These are phyloP conservation scores for Ocimum tenuiflorum DNA, from an alignment of 257 asterid species.

Conservation along the genomic window DNA sequence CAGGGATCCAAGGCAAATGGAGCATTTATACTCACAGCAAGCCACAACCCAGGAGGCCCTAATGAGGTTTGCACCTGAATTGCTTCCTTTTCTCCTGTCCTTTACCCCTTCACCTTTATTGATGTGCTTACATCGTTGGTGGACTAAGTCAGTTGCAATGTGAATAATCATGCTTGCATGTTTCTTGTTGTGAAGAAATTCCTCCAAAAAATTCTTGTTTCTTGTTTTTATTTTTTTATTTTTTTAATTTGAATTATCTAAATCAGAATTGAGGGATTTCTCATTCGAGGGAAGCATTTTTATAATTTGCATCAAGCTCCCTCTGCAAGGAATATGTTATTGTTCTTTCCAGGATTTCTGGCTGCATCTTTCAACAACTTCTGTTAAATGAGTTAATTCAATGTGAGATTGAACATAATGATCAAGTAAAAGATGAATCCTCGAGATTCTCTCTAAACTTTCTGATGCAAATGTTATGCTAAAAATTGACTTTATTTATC, in stretches of 20 bases:
- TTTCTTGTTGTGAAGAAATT: neutral
- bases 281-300: no score
- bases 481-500: conserved; percentile 9
- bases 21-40: conserved; percentile 91
- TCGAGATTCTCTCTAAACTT: neutral
- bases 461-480: neutral
- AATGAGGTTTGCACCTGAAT: conserved; percentile 52
- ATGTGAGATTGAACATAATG: neutral
- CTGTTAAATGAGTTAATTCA: neutral
- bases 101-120: neutral
- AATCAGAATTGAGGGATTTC: no score
- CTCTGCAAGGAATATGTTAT: no score
- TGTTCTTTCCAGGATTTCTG: no score
- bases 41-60: conserved; percentile 99
- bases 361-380: conserved; percentile 1
- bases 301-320: no score
- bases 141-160: no score
- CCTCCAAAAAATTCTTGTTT: no score
- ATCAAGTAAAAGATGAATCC: neutral
- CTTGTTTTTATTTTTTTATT: no score
- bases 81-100: conserved; percentile 8
- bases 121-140: neutral
- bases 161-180: neutral
- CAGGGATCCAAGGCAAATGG: conserved; percentile 95
- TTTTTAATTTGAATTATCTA: no score